Conservation (phyloP, 2,329 filamentous ascomycete genomes). For the Pestalotiopsis sp. region DNA sequence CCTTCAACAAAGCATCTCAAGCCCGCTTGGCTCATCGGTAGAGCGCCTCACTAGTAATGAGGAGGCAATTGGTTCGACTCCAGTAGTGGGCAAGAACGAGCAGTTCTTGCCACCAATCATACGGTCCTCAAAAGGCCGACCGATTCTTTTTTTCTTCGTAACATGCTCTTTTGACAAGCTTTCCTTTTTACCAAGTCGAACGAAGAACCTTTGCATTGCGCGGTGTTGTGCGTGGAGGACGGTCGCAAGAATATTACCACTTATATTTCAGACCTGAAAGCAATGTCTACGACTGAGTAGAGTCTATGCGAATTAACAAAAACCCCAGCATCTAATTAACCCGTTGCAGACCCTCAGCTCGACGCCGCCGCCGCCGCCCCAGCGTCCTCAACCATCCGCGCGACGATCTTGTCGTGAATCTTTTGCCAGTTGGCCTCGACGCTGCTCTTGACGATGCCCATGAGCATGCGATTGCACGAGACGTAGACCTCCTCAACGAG, state of each 20-base stretch:
- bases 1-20: neutral
- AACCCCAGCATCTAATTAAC: too few species aligned
- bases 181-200: neutral
- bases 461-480: conserved; percentile 50
- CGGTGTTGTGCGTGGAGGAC: too few species aligned
- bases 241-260: too few species aligned
- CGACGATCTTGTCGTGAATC: conserved; percentile 51
- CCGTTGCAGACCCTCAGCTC: neutral
- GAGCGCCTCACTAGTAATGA: neutral
- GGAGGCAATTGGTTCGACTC: neutral
- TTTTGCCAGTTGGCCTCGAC: conserved; percentile 53
- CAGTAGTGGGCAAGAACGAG: neutral
- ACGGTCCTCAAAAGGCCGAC: neutral
- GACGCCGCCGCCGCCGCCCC: neutral
- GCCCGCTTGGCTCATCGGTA: neutral
- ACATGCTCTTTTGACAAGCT: neutral
- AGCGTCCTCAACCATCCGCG: conserved; percentile 4
- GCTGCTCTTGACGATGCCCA: conserved; percentile 51
- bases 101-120: neutral
- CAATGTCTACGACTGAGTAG: neutral
- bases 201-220: too few species aligned
- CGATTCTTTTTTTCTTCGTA: neutral
- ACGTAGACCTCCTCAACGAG: conserved; percentile 55
- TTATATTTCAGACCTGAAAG: too few species aligned
- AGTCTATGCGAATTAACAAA: too few species aligned